Conservation (phyloP, 2,329 filamentous ascomycete genomes). For the Ascomycota sp. region DNA sequence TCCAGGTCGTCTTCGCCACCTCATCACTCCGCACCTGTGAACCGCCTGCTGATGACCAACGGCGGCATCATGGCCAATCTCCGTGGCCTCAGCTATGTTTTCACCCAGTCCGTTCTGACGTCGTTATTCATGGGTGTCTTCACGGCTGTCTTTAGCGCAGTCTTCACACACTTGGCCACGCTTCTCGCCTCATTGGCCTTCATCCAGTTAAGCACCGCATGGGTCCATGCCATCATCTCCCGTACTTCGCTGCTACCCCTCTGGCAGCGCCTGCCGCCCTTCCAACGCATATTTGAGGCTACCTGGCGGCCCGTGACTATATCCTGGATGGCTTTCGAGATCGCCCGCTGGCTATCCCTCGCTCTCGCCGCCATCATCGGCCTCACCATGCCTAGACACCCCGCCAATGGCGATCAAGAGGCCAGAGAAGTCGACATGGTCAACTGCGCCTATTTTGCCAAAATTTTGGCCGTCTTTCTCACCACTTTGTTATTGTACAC, state of each 20-base stretch:
- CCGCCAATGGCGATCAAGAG: conserved; percentile 12
- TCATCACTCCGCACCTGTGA: conserved; percentile 28
- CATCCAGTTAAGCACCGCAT: conserved; percentile 51
- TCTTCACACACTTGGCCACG: conserved; percentile 20
- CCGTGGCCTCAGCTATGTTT: conserved; percentile 40
- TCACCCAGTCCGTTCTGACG: conserved; percentile 17
- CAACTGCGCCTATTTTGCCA: conserved; percentile 11
- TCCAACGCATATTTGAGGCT: conserved; percentile 42
- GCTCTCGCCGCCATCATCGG: conserved; percentile 21
- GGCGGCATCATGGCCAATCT: conserved; percentile 47
- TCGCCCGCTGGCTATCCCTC: conserved; percentile 25
- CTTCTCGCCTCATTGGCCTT: conserved; percentile 39
- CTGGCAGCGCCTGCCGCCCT: conserved; percentile 48
- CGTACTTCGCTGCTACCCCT: conserved; percentile 41
- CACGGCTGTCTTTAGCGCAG: conserved; percentile 19
- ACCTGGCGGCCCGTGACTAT: conserved; percentile 47
- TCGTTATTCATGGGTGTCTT: conserved; percentile 23
- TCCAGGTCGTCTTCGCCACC: no score
- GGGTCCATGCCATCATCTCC: conserved; percentile 76
- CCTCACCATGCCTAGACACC: conserved; percentile 17
- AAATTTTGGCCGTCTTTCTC: conserved; percentile 23
- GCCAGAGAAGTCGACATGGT: conserved; percentile 9
- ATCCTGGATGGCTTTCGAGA: conserved; percentile 35
- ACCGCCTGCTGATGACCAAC: conserved; percentile 35
- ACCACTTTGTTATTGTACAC: conserved; percentile 30